Conservation (phyloP, 1,284 basidiomycete genomes). For the Hypsizygus ulmarius region DNA sequence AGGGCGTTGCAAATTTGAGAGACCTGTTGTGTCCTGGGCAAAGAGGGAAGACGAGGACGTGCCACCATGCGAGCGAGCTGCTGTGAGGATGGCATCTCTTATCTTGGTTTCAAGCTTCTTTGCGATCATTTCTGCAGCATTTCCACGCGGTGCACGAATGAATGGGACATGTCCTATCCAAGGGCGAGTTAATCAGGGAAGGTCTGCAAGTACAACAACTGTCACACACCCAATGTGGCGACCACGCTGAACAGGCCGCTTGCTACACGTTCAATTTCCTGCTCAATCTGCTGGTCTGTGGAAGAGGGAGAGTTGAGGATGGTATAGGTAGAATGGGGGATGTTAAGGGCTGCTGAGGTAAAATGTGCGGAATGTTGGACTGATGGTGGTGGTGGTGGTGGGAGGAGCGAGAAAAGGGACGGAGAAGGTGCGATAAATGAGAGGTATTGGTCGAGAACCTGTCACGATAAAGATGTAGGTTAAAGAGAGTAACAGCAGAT, state of each 20-base stretch:
- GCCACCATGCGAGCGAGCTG: conserved; percentile 56
- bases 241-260: conserved; percentile 90
- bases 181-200: neutral
- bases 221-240: conserved; percentile 78
- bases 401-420: conserved; percentile 91
- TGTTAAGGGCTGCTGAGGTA: conserved; percentile 26
- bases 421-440: conserved; percentile 96
- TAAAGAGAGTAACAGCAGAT: conserved; percentile 1
- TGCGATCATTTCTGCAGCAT: conserved; percentile 98
- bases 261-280: conserved; percentile 91
- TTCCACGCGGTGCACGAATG: conserved; percentile 92
- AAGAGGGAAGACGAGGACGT: conserved; percentile 59
- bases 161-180: conserved; percentile 84
- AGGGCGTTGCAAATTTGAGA: conserved; percentile 80
- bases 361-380: conserved; percentile 33
- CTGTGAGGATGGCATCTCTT: conserved; percentile 85
- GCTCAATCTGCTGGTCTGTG: conserved; percentile 89
- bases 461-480: conserved; percentile 9
- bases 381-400: conserved; percentile 38
- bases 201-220: neutral
- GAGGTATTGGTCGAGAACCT: conserved; percentile 95
- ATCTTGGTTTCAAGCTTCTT: conserved; percentile 93
- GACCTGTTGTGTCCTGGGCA: conserved; percentile 65
- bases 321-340: conserved; percentile 61
- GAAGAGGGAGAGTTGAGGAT: conserved; percentile 93